Evolutionary conservation across 768 basidiomycete genomes (phyloP).

Genomic region (Pisolithus marmoratus): DNA sequence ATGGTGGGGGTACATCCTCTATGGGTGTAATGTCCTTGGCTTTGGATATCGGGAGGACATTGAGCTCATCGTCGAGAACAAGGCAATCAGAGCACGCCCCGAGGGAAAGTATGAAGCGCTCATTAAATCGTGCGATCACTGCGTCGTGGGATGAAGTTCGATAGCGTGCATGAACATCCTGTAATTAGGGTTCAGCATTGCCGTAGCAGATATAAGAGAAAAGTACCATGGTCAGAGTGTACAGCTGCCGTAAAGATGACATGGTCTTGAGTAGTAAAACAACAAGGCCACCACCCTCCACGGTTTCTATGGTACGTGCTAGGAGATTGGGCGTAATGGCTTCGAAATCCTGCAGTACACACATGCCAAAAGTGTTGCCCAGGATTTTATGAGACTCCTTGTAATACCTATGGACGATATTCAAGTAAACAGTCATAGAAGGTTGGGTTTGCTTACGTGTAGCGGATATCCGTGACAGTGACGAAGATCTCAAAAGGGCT

Average conservation of each 20-base stretch:
- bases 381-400: conserved; percentile 96
- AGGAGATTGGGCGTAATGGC: conserved; percentile 96
- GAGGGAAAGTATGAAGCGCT: conserved; percentile 96
- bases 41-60: conserved; percentile 91
- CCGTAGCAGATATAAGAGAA: background rate
- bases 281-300: conserved; percentile 90
- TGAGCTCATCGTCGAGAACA: conserved; percentile 95
- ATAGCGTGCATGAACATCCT: conserved; percentile 97
- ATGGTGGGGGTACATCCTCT: conserved; percentile 32
- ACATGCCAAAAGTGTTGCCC: conserved; percentile 97
- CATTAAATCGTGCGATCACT: conserved; percentile 94
- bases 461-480: conserved; percentile 97
- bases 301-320: conserved; percentile 95
- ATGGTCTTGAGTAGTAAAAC: conserved; percentile 92
- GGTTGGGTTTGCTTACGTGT: conserved; percentile 61
- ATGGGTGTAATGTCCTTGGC: conserved; percentile 87
- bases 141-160: conserved; percentile 86
- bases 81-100: conserved; percentile 91
- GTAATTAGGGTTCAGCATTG: background rate
- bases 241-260: conserved; percentile 86
- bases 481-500: conserved; percentile 98
- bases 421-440: background rate
- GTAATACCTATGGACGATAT: conserved; percentile 62
- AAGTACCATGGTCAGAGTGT: conserved; percentile 78
- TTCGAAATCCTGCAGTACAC: conserved; percentile 95